Evolutionary conservation across 1,139 yeast genomes (phyloP), one percentile per base, ranked within the genome.

Genomic region (Magnusiomyces fungicola): DNA sequence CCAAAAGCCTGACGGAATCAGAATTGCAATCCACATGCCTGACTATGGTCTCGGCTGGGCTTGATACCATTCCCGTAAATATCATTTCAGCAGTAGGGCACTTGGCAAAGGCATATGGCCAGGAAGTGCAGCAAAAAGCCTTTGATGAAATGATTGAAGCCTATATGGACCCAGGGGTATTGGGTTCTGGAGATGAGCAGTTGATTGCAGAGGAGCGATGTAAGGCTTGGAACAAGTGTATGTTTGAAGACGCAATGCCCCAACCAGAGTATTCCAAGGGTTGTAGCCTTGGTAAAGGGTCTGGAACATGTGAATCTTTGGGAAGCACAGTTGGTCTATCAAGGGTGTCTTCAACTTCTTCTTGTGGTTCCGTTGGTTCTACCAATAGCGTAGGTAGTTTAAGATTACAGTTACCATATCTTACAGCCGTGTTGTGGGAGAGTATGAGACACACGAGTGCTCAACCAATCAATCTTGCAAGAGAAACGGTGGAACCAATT

Each of bases 1-100:
- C 43, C 7, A 45, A 57, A n/a, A 51, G 44, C 16, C 54, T 74
- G 29, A 63, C 66, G 3, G 64, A 61, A 1, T 64, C 65, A 2
- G 88, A 83, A 58, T 63, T 82, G 45, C 73, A 73, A 49, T 79
- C 87, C 45, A 73, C 82, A 6, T 83, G 90, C 60, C 67, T 84
- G 43, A 81, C 92, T 0, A 79, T 83, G 82, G 81, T 84, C 0
- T 81, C 89, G 56, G 92, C 92, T 3, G 94, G 94, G 0, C 66
- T 84, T 32, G 92, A 84, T 60, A 84, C 85, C 53, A 78, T 83
- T 0, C 83, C 90, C 0, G 69, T 83, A 29, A 82, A 78, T 49
- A 67, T 83, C 50, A 75, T 77, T 55, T 79, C 80, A 56, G 71
- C 82, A 14, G 60, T 83, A 54, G 87, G 87, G 0, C 83, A 80